phyloP scores from a whole-genome alignment of 2,329 filamentous ascomycete genomes.

The Ophiostoma quercus region DNA sequence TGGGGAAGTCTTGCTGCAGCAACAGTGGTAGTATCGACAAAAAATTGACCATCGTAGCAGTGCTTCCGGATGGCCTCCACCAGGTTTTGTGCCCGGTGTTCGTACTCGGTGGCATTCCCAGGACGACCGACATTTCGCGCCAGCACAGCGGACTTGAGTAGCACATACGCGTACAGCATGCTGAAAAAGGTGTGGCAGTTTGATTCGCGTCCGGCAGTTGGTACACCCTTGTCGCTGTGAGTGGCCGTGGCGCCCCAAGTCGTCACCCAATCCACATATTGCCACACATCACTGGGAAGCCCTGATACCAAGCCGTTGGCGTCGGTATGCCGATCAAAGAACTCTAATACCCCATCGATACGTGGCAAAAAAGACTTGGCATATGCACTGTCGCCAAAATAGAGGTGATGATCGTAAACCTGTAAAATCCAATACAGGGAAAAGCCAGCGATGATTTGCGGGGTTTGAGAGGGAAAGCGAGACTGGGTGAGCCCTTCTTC shows the following conservation, averaged over 20 bases:
- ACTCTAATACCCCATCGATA: conserved; percentile 37
- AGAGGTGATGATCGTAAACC: conserved; percentile 36
- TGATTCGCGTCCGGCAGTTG: conserved; percentile 35
- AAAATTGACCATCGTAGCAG: conserved; percentile 35
- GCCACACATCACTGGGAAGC: conserved; percentile 32
- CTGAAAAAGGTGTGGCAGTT: conserved; percentile 40
- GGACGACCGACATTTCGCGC: conserved; percentile 34
- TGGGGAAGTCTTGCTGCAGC: conserved; percentile 24
- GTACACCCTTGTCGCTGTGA: conserved; percentile 34
- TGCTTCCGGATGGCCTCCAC: conserved; percentile 31
- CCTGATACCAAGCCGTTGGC: conserved; percentile 28
- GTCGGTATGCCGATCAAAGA: conserved; percentile 32
- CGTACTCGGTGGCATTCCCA: conserved; percentile 33
- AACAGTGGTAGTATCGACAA: conserved; percentile 31
- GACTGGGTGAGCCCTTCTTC: conserved; percentile 36
- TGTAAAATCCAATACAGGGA: conserved; percentile 38
- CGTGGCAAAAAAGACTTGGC: conserved; percentile 33
- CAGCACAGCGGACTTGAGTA: conserved; percentile 35
- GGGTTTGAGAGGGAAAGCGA: conserved; percentile 36
- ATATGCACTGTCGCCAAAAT: conserved; percentile 35
- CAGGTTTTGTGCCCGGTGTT: conserved; percentile 29
- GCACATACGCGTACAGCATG: conserved; percentile 37
- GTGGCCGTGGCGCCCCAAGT: conserved; percentile 28
- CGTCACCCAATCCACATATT: conserved; percentile 37
- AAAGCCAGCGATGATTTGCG: conserved; percentile 38